phyloP scores from a whole-genome alignment of 2,329 filamentous ascomycete genomes.

The Rhexocercosporidium sp. region DNA sequence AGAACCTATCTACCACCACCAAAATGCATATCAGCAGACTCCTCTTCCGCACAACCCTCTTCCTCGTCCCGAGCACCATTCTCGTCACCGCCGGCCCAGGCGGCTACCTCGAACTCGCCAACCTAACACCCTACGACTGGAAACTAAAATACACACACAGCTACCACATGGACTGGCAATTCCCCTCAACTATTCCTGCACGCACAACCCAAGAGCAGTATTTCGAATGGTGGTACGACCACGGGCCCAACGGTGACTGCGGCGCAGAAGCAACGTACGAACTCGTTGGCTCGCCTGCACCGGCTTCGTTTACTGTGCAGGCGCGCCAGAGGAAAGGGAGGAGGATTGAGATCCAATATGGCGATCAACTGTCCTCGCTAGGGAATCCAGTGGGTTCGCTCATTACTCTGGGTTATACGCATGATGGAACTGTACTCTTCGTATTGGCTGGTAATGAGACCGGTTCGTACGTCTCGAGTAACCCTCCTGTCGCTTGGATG shows the following conservation, averaged over 20 bases:
- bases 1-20: not conserved
- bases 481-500: slow-evolving; percentile 34
- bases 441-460: slow-evolving; percentile 29
- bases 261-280: slow-evolving; percentile 33
- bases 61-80: not conserved
- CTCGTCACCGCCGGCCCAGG: slow-evolving; percentile 20
- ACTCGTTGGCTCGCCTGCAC: slow-evolving; percentile 22
- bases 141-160: slow-evolving; percentile 22
- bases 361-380: slow-evolving; percentile 27
- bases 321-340: slow-evolving; percentile 27
- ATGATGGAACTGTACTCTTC: slow-evolving; percentile 30
- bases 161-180: slow-evolving; percentile 32
- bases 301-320: slow-evolving; percentile 29
- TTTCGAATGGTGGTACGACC: slow-evolving; percentile 25
- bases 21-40: slow-evolving; percentile 4
- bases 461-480: slow-evolving; percentile 25
- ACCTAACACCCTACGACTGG: slow-evolving; percentile 34
- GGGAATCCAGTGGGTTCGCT: slow-evolving; percentile 29
- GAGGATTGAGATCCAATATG: slow-evolving; percentile 27
- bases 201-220: slow-evolving; percentile 25
- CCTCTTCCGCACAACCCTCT: not conserved
- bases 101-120: slow-evolving; percentile 28
- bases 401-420: slow-evolving; percentile 25
- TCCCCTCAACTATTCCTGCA: slow-evolving; percentile 19
- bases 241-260: slow-evolving; percentile 24